Evolutionary conservation across 805 yeast genomes (phyloP).

Genomic region (Pichia paraexigua): DNA sequence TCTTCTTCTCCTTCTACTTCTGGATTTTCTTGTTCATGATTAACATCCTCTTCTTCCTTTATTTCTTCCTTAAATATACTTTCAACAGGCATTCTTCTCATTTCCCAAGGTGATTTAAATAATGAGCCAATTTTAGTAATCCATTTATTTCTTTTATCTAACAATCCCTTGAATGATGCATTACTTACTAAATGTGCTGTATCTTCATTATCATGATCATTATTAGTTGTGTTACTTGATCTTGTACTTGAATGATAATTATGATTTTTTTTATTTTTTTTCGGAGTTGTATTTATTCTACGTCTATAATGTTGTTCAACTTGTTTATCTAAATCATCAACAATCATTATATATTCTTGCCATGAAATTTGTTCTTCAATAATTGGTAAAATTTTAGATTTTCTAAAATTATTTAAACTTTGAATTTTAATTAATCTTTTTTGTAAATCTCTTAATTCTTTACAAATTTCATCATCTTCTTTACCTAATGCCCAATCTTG

Average conservation of each 20-base stretch:
- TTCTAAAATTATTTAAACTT: slow-evolving; percentile 57
- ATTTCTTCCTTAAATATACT: slow-evolving; percentile 41
- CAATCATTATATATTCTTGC: slow-evolving; percentile 84
- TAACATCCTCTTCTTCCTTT: slow-evolving; percentile 15
- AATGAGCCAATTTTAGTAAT: slow-evolving; percentile 81
- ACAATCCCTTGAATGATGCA: slow-evolving; percentile 65
- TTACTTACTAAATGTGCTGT: slow-evolving; percentile 62
- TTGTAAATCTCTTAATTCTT: slow-evolving; percentile 72
- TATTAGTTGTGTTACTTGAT: neutral
- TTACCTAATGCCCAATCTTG: slow-evolving; percentile 71
- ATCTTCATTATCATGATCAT: slow-evolving; percentile 19
- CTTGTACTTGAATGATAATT: slow-evolving; percentile 1
- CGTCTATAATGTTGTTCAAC: slow-evolving; percentile 90
- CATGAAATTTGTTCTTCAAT: slow-evolving; percentile 87
- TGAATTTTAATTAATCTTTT: slow-evolving; percentile 54
- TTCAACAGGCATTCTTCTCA: slow-evolving; percentile 68
- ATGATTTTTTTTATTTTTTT: slow-evolving; percentile 46
- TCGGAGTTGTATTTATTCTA: slow-evolving; percentile 63
- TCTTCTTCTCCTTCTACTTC: slow-evolving; percentile 13
- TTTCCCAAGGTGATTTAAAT: slow-evolving; percentile 56
- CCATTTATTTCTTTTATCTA: slow-evolving; percentile 89
- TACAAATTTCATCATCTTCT: slow-evolving; percentile 92
- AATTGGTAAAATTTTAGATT: slow-evolving; percentile 56
- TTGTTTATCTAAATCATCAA: slow-evolving; percentile 93
- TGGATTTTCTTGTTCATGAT: slow-evolving; percentile 16